These are phyloP conservation scores for Lolium rigidum DNA, from an alignment of 176 grass and related monocot species.

Conservation along the genomic window DNA sequence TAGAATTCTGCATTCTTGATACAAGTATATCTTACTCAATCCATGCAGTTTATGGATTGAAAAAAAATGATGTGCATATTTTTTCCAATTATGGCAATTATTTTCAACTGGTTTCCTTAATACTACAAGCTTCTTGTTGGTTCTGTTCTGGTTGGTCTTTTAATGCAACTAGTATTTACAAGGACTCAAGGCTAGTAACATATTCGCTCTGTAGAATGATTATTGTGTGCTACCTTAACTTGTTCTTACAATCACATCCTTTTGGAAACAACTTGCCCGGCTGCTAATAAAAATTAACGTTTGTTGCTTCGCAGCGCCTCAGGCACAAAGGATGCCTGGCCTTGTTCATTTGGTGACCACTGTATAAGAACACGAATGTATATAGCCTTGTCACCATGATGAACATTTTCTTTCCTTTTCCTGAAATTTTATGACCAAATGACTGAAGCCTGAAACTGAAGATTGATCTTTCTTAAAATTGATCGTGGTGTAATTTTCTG, in stretches of 20 bases:
- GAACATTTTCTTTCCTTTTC: neutral
- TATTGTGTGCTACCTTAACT: neutral
- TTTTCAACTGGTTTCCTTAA: neutral
- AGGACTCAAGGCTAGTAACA: neutral
- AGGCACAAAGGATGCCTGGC: neutral
- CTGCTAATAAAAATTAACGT: neutral
- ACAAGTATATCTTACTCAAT: neutral
- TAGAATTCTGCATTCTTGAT: neutral
- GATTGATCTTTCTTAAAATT: neutral
- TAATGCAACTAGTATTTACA: neutral
- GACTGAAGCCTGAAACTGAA: neutral
- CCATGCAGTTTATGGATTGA: neutral
- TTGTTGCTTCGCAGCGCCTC: neutral
- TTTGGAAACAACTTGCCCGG: neutral
- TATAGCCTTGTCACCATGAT: neutral
- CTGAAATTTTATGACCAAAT: neutral
- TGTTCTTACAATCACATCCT: neutral
- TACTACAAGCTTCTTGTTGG: neutral
- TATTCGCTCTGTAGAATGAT: neutral
- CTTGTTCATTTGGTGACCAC: neutral
- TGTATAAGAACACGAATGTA: neutral
- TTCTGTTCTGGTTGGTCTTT: neutral
- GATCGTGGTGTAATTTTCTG: neutral
- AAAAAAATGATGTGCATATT: neutral
- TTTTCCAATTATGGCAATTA: neutral